A percentile compares a stretch with the other conserved stretches of the same genome.
These are phyloP conservation scores for Creolimax fragrantissima DNA, from an alignment of 78 protist genomes.

Conservation along the genomic window DNA sequence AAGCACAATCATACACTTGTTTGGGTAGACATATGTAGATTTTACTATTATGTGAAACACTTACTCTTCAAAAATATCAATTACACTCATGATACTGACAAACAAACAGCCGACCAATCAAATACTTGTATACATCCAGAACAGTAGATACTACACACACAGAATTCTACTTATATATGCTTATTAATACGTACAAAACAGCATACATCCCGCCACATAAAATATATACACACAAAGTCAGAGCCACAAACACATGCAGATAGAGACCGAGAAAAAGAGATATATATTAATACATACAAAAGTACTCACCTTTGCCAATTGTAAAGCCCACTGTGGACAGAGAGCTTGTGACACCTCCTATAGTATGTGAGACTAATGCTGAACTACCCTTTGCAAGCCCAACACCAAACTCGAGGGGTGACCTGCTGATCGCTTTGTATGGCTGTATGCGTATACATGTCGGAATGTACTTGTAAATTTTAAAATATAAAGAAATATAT, in stretches of 20 bases:
- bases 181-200: too few relatives aligned
- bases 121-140: too few relatives aligned
- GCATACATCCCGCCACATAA: too few relatives aligned
- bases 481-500: too few relatives aligned
- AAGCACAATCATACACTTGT: not conserved
- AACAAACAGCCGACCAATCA: too few relatives aligned
- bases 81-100: too few relatives aligned
- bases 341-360: not conserved
- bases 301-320: not conserved
- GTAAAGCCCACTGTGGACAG: not conserved
- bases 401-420: not conserved
- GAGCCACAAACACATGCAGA: not conserved
- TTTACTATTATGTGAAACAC: not conserved
- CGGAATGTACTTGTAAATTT: too few relatives aligned
- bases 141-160: too few relatives aligned
- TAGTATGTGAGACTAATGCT: not conserved
- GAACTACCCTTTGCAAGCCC: not conserved
- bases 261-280: not conserved
- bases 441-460: constrained; percentile 11
- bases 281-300: not conserved
- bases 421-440: not conserved
- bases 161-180: too few relatives aligned
- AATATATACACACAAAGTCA: too few relatives aligned
- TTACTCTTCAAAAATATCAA: too few relatives aligned
- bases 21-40: not conserved